A percentile compares a stretch with the other conserved stretches of the same genome.
phyloP scores from a whole-genome alignment of 306 rosid species.

The Abrus precatorius region DNA sequence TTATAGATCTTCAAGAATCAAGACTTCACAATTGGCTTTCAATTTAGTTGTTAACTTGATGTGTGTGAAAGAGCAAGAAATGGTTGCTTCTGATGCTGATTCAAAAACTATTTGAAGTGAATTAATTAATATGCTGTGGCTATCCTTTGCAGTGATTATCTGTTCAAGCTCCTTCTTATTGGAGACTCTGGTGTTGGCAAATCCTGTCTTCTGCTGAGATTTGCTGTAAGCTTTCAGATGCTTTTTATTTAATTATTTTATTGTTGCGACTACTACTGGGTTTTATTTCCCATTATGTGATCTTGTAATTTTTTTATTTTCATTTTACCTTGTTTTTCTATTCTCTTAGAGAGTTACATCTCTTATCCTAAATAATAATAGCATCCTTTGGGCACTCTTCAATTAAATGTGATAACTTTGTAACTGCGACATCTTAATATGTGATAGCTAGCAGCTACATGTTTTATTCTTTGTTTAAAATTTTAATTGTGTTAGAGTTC shows the following conservation, averaged over 20 bases:
- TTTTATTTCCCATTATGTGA: slow-evolving; percentile 10
- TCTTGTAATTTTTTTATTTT: not conserved
- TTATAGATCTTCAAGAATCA: slow-evolving; percentile 26
- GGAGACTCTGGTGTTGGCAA: slow-evolving; percentile 99
- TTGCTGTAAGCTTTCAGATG: slow-evolving; percentile 76
- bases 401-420: not conserved
- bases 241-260: slow-evolving; percentile 6
- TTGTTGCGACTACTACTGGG: slow-evolving; percentile 15
- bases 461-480: slow-evolving; percentile 1
- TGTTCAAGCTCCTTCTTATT: slow-evolving; percentile 95
- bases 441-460: not conserved
- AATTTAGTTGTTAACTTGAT: slow-evolving; percentile 21
- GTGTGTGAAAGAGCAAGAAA: not conserved
- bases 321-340: not conserved
- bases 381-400: slow-evolving; percentile 10
- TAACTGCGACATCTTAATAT: not conserved
- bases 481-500: slow-evolving; percentile 26
- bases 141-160: slow-evolving; percentile 74
- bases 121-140: slow-evolving; percentile 7
- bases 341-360: slow-evolving; percentile 3
- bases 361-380: not conserved
- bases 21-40: not conserved
- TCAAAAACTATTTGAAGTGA: not conserved
- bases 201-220: slow-evolving; percentile 94
- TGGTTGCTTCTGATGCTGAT: slow-evolving; percentile 5